These are phyloP conservation scores for Claviceps africana DNA, from an alignment of 2,329 filamentous ascomycete genomes.

Conservation along the genomic window DNA sequence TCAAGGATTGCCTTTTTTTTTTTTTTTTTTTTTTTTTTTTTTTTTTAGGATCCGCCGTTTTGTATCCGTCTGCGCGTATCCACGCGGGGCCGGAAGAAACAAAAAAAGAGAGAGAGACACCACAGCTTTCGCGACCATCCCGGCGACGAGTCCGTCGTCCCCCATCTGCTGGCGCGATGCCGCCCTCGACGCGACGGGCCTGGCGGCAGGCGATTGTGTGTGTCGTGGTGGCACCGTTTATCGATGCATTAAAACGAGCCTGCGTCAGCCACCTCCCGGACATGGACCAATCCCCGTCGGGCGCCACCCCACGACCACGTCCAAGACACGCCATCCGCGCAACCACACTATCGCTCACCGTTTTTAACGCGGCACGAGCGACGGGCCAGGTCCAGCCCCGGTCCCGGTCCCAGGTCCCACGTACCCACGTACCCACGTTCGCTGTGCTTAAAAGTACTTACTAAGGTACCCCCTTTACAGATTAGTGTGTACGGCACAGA, in stretches of 20 bases:
- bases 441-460: too few relatives aligned
- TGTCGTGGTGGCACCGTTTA: conserved; percentile 3
- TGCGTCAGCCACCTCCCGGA: not conserved
- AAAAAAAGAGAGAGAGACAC: not conserved
- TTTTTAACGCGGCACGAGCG: conserved; percentile 3
- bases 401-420: too few relatives aligned
- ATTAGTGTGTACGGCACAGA: too few relatives aligned
- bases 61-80: too few relatives aligned
- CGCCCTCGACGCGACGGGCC: not conserved
- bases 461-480: too few relatives aligned
- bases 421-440: too few relatives aligned
- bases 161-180: not conserved
- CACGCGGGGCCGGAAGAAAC: not conserved
- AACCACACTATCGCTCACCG: conserved; percentile 3
- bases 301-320: not conserved
- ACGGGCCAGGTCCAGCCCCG: not conserved
- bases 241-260: not conserved
- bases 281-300: conserved; percentile 1
- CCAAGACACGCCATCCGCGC: not conserved
- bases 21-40: too few relatives aligned
- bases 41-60: too few relatives aligned
- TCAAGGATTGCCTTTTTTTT: too few relatives aligned
- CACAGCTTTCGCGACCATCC: not conserved
- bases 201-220: not conserved
- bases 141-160: not conserved